A percentile compares a stretch with the other conserved stretches of the same genome.
These are phyloP conservation scores for Lactifluus hygrophoroides DNA, from an alignment of 768 basidiomycete species.

Conservation along the genomic window DNA sequence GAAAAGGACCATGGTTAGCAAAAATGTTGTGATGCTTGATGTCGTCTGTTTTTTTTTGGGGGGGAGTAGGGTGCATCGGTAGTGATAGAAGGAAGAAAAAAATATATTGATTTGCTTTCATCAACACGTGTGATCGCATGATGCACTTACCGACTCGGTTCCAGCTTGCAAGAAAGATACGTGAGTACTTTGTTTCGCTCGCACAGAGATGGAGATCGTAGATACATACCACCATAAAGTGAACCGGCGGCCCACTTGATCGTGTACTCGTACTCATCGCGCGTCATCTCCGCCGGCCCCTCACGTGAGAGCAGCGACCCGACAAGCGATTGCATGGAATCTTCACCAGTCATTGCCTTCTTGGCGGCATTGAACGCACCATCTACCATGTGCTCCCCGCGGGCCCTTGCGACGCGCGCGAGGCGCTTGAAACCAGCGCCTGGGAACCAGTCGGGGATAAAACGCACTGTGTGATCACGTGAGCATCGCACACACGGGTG, in stretches of 20 bases:
- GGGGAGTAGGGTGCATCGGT: too few relatives aligned
- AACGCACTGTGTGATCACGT: slow-evolving; percentile 15
- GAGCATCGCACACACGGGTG: neutral
- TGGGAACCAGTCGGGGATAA: slow-evolving; percentile 19
- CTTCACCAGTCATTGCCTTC: slow-evolving; percentile 13
- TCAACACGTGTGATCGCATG: neutral
- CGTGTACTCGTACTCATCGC: slow-evolving; percentile 18
- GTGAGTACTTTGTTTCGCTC: neutral
- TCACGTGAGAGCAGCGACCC: slow-evolving; percentile 13
- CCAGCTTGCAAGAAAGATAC: neutral
- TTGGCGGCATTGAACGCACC: slow-evolving; percentile 16
- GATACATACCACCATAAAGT: slow-evolving; percentile 16
- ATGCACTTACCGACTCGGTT: slow-evolving; percentile 14
- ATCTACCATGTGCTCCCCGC: slow-evolving; percentile 17
- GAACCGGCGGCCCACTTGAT: slow-evolving; percentile 21
- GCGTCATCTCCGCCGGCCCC: slow-evolving; percentile 16
- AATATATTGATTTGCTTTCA: neutral
- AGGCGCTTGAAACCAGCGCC: slow-evolving; percentile 21
- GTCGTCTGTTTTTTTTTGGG: too few relatives aligned
- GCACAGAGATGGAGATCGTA: too few relatives aligned
- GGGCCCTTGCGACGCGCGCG: slow-evolving; percentile 15
- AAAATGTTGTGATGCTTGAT: slow-evolving; percentile 15
- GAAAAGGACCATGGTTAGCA: slow-evolving; percentile 18
- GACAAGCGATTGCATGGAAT: slow-evolving; percentile 17
- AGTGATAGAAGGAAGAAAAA: too few relatives aligned